Base-by-base conservation (phyloP, 345 rosid species). In the Ailanthus altissimus region DNA sequence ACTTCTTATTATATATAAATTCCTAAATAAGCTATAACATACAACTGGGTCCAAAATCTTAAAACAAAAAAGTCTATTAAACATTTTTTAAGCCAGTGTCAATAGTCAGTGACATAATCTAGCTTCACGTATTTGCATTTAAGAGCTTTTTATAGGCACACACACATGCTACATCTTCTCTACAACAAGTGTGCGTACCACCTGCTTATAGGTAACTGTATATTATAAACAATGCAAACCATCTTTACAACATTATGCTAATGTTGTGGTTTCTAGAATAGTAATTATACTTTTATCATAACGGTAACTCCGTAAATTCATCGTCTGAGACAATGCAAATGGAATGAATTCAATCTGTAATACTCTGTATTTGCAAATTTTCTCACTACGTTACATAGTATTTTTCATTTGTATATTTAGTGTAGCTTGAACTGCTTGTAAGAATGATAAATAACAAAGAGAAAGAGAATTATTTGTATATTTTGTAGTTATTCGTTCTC, bases 81-180 rank as follows among this genome's bases (percentile, higher is more conserved):
- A n/a, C n/a, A n/a, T n/a, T n/a, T n/a, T n/a, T n/a, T n/a, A n/a
- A n/a, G n/a, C n/a, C n/a, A n/a, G n/a, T n/a, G n/a, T n/a, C n/a
- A n/a, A n/a, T n/a, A 21, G 36, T 9, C 50, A 36, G 11, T 20
- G 49, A 43, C 6, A 40, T 45, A 18, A 45, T 58, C 13, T 58
- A 36, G 58, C 6, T 16, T 20, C n/a, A 21, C 38, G 50, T 21
- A 4, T 61, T 60, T 76, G 5, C 73, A 86, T 89, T 26, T 79
- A 38, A 71, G 79, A 79, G 82, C 54, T 50, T 70, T 60, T 40
- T 32, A 49, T 21, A 14, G 72, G 14, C 81, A 72, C 81, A 73
- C 85, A n/a, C 80, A 87, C 80, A 70, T 62, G 85, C 89, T 32
- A 82, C 83, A 32, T 57, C 88, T 78, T 75, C 84, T 75, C 74